These are phyloP conservation scores for Trichophyton verrucosum DNA, from an alignment of 2,329 filamentous ascomycete species.

Conservation along the genomic window DNA sequence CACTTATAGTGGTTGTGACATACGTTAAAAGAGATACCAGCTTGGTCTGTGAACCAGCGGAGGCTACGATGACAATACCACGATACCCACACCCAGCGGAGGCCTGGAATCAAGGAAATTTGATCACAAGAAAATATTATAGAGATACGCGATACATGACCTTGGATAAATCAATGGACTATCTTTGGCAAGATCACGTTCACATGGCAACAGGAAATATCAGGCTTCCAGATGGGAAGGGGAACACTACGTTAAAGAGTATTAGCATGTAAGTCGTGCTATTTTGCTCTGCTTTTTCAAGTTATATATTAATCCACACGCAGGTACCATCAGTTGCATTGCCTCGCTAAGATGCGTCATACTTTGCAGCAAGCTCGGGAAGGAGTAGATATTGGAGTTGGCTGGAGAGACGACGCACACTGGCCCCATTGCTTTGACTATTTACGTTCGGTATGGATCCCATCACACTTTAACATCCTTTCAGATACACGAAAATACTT, in stretches of 20 bases:
- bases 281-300: neutral
- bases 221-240: neutral
- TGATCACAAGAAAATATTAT: neutral
- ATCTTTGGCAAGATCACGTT: too few relatives aligned
- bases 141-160: neutral
- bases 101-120: constrained; percentile 2
- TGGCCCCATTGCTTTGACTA: constrained; percentile 10
- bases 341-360: constrained; percentile 6
- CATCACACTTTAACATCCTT: neutral
- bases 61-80: too few relatives aligned
- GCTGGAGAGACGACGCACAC: constrained; percentile 5
- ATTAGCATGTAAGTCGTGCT: neutral
- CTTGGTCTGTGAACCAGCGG: neutral
- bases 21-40: neutral
- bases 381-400: constrained; percentile 2
- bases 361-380: neutral
- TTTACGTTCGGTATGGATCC: neutral
- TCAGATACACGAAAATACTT: neutral
- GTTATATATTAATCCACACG: neutral
- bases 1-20: neutral
- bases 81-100: constrained; percentile 1
- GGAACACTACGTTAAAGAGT: neutral
- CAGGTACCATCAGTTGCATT: neutral
- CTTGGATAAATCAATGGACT: neutral
- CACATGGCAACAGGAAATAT: too few relatives aligned